phyloP scores from a whole-genome alignment of 306 rosid species.

The Acmispon strigosus region DNA sequence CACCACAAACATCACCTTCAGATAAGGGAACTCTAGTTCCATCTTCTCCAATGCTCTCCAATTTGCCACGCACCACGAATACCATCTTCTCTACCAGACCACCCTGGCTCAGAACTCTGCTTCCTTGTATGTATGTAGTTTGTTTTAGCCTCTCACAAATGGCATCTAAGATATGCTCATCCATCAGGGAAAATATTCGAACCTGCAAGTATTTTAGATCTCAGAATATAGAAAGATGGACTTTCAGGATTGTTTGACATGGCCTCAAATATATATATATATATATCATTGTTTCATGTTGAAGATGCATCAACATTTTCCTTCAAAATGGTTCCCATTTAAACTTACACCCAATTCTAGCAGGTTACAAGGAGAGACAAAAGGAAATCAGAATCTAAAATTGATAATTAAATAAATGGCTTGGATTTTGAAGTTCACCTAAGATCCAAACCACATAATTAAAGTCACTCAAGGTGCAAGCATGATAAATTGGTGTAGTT shows the following conservation, averaged over 20 bases:
- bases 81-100: constrained; percentile 78
- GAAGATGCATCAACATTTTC: background rate
- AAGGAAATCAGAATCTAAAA: too few relatives aligned
- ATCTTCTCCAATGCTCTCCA: constrained; percentile 68
- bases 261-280: background rate
- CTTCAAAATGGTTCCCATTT: background rate
- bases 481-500: background rate
- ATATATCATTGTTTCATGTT: background rate
- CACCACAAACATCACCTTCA: constrained; percentile 86
- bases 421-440: background rate
- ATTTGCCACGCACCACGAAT: constrained; percentile 75
- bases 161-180: constrained; percentile 68
- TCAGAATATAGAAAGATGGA: background rate
- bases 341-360: background rate
- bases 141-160: constrained; percentile 70
- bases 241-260: background rate
- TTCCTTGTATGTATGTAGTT: constrained; percentile 70
- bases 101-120: constrained; percentile 50
- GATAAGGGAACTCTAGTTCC: constrained; percentile 46
- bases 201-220: constrained; percentile 39
- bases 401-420: too few relatives aligned
- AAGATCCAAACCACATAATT: background rate
- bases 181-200: constrained; percentile 71
- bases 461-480: background rate
- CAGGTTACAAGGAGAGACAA: too few relatives aligned